Conservation (phyloP, 75 land plant genomes). For the Ceratopteris richardii region DNA sequence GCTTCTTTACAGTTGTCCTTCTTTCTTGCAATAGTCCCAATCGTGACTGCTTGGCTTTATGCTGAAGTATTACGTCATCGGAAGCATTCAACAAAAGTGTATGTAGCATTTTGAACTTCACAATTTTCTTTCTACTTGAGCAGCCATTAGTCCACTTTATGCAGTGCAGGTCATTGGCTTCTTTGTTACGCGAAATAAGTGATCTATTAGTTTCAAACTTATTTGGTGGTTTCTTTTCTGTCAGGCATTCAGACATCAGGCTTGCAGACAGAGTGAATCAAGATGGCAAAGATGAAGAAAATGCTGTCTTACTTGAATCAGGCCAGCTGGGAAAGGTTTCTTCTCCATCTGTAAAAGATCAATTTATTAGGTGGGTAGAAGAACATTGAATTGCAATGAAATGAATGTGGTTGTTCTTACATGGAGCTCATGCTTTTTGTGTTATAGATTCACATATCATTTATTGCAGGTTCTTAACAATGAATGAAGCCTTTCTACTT, state of each 20-base stretch:
- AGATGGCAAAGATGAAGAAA: conserved; percentile 51
- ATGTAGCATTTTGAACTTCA: conserved; percentile 16
- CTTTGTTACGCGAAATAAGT: too few relatives aligned
- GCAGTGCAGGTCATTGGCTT: too few relatives aligned
- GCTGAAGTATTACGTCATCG: conserved; percentile 56
- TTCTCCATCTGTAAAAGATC: conserved; percentile 40
- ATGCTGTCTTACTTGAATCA: conserved; percentile 60
- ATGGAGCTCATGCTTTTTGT: too few relatives aligned
- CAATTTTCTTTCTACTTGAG: background rate
- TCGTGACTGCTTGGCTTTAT: conserved; percentile 71
- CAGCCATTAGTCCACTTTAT: background rate
- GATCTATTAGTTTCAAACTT: too few relatives aligned
- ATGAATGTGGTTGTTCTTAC: too few relatives aligned
- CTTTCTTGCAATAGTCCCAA: conserved; percentile 58
- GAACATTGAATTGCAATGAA: too few relatives aligned
- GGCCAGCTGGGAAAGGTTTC: conserved; percentile 44
- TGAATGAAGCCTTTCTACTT: conserved; percentile 74
- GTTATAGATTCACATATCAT: too few relatives aligned
- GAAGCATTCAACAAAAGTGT: conserved; percentile 59
- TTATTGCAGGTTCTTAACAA: conserved; percentile 69
- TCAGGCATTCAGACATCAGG: conserved; percentile 79
- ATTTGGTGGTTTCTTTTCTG: too few relatives aligned
- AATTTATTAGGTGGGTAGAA: conserved; percentile 42
- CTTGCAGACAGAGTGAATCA: conserved; percentile 46
- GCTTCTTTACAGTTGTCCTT: conserved; percentile 86